phyloP scores from a whole-genome alignment of 1,139 yeast genomes.

The Protomyces inundatus region DNA sequence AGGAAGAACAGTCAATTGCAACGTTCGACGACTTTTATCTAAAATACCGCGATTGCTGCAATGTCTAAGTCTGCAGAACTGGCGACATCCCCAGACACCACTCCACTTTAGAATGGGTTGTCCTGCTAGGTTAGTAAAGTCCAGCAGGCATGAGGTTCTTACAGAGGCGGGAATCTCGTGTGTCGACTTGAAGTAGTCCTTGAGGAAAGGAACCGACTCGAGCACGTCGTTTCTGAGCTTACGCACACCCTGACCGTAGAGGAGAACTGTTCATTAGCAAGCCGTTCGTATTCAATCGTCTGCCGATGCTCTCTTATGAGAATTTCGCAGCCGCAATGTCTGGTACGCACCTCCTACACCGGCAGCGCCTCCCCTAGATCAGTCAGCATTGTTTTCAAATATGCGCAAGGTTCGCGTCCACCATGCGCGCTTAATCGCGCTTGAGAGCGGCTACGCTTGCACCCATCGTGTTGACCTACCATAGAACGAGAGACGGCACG shows the following conservation, averaged over 20 bases:
- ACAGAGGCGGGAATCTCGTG: conserved; percentile 25
- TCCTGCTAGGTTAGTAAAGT: background rate
- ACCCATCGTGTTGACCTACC: background rate
- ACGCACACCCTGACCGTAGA: conserved; percentile 23
- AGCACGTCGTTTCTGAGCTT: conserved; percentile 19
- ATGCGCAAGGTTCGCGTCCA: background rate
- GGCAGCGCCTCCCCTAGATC: conserved; percentile 17
- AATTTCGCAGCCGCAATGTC: too few relatives aligned
- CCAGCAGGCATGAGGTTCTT: background rate
- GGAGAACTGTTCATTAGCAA: background rate
- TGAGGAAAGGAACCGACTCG: conserved; percentile 19
- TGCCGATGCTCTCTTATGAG: too few relatives aligned
- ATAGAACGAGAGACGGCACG: conserved; percentile 14
- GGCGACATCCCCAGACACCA: too few relatives aligned
- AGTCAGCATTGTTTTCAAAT: background rate
- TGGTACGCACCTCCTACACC: conserved; percentile 14
- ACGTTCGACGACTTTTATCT: too few relatives aligned
- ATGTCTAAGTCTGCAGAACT: too few relatives aligned
- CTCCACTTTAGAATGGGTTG: background rate
- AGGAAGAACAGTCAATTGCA: too few relatives aligned
- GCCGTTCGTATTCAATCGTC: background rate
- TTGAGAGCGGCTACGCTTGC: too few relatives aligned
- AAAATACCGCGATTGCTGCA: too few relatives aligned
- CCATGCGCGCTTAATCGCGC: background rate
- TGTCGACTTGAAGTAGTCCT: conserved; percentile 23